Percentiles rank a stretch among this genome's conserved stretches.
Conservation (phyloP, 345 rosid genomes). For the Melaleuca alternifolia region DNA sequence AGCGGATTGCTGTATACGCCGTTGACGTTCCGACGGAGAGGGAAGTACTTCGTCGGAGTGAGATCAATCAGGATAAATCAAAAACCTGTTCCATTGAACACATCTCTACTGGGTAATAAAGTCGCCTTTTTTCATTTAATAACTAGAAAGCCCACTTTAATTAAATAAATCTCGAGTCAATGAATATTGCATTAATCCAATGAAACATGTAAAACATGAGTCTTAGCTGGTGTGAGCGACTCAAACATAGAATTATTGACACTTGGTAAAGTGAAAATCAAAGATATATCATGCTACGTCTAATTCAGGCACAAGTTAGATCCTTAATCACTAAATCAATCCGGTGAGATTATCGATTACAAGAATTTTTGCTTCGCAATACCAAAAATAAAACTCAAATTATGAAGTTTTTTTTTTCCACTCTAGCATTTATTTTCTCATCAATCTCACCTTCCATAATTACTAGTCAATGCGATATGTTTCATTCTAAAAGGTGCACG, state of each 20-base stretch:
- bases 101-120: neutral
- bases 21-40: neutral
- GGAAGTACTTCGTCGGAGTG: neutral
- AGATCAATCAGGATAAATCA: neutral
- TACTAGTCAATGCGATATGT: neutral
- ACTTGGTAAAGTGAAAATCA: neutral
- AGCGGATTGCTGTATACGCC: neutral
- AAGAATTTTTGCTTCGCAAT: neutral
- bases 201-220: accelerated
- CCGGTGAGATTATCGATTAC: accelerated
- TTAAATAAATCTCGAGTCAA: neutral
- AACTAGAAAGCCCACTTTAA: neutral
- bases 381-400: neutral
- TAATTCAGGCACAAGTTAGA: neutral
- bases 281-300: accelerated
- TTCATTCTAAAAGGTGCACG: neutral
- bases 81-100: neutral
- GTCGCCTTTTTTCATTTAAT: accelerated
- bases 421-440: neutral
- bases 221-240: neutral
- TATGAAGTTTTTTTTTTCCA: neutral
- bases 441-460: neutral
- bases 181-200: neutral
- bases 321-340: accelerated
- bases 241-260: accelerated